Base-by-base conservation (phyloP, 2,329 filamentous ascomycete genomes). In the Paraphoma chrysanthemicola region DNA sequence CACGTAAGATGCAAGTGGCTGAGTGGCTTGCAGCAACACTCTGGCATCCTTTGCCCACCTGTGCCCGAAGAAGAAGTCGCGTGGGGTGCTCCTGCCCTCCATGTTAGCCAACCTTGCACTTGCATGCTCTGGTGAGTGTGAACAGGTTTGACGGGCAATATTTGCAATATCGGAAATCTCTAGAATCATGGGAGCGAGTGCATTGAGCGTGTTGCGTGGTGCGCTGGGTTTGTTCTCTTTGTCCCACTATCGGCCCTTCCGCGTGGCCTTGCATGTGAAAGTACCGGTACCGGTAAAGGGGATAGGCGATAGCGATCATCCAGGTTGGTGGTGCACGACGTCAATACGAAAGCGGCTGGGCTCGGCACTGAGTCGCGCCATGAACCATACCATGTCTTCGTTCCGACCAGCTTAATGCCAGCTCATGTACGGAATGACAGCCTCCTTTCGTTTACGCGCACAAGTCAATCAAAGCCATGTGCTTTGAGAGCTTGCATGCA, bases 1-100 rank as follows among this genome's bases (percentile, higher is more conserved):
- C 67, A 67, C 67, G 66, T 68, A 60, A 69, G 59, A 67, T 63
- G 60, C 59, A 60, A 58, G 64, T 64, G 61, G 64, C 59, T 61
- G 52, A 53, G 55, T 59, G 60, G 59, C 64, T 59, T 67, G 64
- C 66, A 65, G 52, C 44, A 53, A 41, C 62, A 36, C 14, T 36
- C 14, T 62, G 51, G 61, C 47, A 57, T 49, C 60, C 55, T 54
- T 23, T 51, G 56, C 49, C 62, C 62, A 62, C 57, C 56, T 51
- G 53, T 59, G 54, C 60, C 57, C 53, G 63, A 62, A 57, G 55
- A 53, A 64, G 60, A 51, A 69, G 59, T 42, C 53, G 46, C 55
- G 63, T 66, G 63, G 63, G 45, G 31, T 53, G 38, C 44, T 49
- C 50, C 54, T 57, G 48, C 48, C 36, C 39, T 46, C 39, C 44